These are phyloP conservation scores for Mentha longifolia DNA, from an alignment of 257 asterid genomes.

Conservation along the genomic window DNA sequence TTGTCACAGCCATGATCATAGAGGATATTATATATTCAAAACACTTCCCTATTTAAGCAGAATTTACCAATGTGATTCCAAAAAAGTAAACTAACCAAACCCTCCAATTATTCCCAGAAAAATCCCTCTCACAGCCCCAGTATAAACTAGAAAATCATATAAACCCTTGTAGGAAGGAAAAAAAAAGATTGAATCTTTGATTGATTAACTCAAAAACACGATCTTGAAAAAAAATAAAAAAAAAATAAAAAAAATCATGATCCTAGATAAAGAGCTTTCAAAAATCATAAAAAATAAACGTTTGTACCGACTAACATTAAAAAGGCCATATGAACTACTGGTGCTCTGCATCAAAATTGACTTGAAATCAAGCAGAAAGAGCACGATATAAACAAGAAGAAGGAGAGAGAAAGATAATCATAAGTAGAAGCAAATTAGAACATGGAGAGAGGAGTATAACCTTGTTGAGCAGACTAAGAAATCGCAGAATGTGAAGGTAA, in stretches of 20 bases:
- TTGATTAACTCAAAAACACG: constrained; percentile 26
- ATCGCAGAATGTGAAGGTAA: constrained; percentile 26
- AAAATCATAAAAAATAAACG: neutral
- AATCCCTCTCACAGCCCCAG: neutral
- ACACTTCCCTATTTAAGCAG: neutral
- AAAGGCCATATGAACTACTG: constrained; percentile 10
- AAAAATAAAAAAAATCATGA: neutral
- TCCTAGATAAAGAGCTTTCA: neutral
- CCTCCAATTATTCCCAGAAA: constrained; percentile 17
- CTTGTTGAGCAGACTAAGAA: constrained; percentile 29
- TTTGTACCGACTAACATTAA: neutral
- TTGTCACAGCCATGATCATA: constrained; percentile 8
- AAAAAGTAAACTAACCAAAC: neutral
- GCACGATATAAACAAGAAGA: neutral
- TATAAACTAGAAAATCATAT: too few relatives aligned
- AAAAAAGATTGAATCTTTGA: neutral
- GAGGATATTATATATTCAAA: neutral
- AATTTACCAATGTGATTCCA: constrained; percentile 6
- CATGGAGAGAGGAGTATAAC: constrained; percentile 22
- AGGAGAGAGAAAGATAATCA: neutral
- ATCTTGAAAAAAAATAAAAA: neutral
- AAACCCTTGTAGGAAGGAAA: neutral
- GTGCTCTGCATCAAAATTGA: constrained; percentile 7
- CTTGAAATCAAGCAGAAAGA: neutral
- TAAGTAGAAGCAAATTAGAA: neutral